Evolutionary conservation across 129 eudicot species (phyloP).

Genomic region (Centrapalus pauciflorus): DNA sequence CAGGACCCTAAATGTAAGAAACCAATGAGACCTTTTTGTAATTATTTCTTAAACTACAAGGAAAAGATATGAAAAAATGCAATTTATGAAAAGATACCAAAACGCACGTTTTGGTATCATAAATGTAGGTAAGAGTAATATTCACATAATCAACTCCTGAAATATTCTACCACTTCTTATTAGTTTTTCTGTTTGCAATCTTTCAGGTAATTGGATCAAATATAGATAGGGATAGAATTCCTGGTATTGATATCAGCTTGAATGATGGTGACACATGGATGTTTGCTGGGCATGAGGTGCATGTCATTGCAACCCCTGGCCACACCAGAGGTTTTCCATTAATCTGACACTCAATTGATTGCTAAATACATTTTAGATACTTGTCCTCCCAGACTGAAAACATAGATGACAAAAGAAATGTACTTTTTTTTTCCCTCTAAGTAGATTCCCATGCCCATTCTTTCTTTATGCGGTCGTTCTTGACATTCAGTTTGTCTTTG

Average conservation of each 20-base stretch:
- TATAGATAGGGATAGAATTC: constrained; percentile 77
- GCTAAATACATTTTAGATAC: neutral
- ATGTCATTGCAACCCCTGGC: constrained; percentile 83
- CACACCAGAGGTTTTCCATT: constrained; percentile 65
- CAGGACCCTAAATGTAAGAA: no score
- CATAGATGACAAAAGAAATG: neutral
- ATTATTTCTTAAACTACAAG: no score
- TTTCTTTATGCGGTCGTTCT: no score
- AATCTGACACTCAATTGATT: neutral
- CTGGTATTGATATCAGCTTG: constrained; percentile 82
- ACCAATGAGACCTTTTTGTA: no score
- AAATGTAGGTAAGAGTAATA: no score
- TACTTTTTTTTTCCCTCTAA: neutral
- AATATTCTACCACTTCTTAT: no score
- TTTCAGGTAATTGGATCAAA: constrained; percentile 83
- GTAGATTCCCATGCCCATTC: neutral
- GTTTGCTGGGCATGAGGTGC: constrained; percentile 96
- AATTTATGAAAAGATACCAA: no score
- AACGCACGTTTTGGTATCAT: no score
- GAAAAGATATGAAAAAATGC: no score
- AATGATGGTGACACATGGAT: constrained; percentile 90
- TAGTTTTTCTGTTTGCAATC: constrained; percentile 4
- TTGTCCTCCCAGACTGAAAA: neutral
- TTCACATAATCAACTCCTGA: no score
- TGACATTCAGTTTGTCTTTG: no score